Base-by-base conservation (phyloP, 2,329 filamentous ascomycete species). In the Pyrenochaeta sp. region DNA sequence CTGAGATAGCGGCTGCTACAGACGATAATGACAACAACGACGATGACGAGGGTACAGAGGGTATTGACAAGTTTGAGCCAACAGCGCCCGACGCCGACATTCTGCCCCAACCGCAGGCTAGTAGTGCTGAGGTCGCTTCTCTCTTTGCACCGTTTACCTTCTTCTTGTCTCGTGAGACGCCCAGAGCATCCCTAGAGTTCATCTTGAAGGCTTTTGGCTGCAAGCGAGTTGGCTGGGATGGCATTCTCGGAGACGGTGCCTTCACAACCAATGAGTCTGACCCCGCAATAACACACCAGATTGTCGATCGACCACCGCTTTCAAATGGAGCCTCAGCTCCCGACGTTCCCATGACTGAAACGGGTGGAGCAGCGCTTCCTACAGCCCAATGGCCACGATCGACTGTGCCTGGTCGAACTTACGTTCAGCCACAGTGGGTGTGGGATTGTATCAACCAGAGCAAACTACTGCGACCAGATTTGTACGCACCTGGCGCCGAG, bases 371-470 rank as follows among this genome's bases (percentile, higher is more conserved):
- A 49, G 58, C 71, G 57, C 59, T 68, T 43, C 68, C 76, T 31
- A 80, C 76, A 57, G 76, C 60, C 11, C 69, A 82, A 56, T 80
- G 78, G 68, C 79, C 82, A 27, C 90, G 91, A 68, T 87, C 87
- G 60, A 87, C 92, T 56, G 89, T 98, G 57, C 92, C 94, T n/a
- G 94, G 94, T 31, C 85, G 95, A 62, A 92, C 87, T 60, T 99
- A 99, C 67, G 80, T 99, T 50, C 95, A 99, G 79, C 95, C 95
- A 17, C 95, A 99, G 75, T 99, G 96, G 94, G 87, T 99, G 3
- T 99, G 95, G 95, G 95, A 99, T 72, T 94, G 91, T 68, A 81
- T 97, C 74, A 99, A 99, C 74, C 91, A 95, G 40, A 91, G 92
- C 58, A 92, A 94, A 76, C 81, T 99, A 50, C 88, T 97, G 74